A percentile compares a stretch with the other conserved stretches of the same genome.
phyloP scores from a whole-genome alignment of 1,284 basidiomycete genomes.

The Ustilago crameri region DNA sequence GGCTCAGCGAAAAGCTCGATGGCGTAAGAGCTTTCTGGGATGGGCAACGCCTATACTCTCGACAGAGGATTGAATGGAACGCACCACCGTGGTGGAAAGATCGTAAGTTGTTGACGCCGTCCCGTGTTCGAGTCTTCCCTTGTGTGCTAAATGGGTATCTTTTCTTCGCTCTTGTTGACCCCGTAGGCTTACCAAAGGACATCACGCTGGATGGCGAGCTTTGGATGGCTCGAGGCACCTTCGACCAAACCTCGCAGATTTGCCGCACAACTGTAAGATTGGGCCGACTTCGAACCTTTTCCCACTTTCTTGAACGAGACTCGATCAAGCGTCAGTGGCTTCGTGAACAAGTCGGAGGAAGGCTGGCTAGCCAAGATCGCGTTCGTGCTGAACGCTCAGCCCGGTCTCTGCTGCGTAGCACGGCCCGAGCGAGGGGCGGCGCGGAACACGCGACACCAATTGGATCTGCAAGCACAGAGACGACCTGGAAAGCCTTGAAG shows the following conservation, averaged over 20 bases:
- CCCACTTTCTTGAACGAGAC: constrained; percentile 36
- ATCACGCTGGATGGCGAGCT: constrained; percentile 75
- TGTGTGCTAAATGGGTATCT: background rate
- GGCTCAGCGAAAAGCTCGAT: constrained; percentile 75
- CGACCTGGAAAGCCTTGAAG: constrained; percentile 28
- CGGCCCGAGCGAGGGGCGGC: background rate
- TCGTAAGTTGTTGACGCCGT: constrained; percentile 69
- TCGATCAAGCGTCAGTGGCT: constrained; percentile 49
- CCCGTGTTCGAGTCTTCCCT: background rate
- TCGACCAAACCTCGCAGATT: constrained; percentile 50
- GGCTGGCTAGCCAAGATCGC: constrained; percentile 69
- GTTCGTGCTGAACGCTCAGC: constrained; percentile 16
- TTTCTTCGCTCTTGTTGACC: background rate
- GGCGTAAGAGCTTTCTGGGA: constrained; percentile 74
- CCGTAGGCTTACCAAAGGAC: constrained; percentile 74
- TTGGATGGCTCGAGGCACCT: constrained; percentile 57
- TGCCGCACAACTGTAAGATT: constrained; percentile 54
- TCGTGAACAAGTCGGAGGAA: constrained; percentile 44
- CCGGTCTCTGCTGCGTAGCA: background rate
- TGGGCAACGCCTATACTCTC: constrained; percentile 74
- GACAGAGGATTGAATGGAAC: constrained; percentile 75
- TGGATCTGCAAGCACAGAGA: background rate
- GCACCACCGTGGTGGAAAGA: constrained; percentile 75
- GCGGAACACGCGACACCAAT: background rate
- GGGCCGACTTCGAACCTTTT: constrained; percentile 30